Percentiles rank a stretch among this genome's conserved stretches.
Evolutionary conservation across 306 rosid species (phyloP).

Genomic region (Albizia julibrissin): DNA sequence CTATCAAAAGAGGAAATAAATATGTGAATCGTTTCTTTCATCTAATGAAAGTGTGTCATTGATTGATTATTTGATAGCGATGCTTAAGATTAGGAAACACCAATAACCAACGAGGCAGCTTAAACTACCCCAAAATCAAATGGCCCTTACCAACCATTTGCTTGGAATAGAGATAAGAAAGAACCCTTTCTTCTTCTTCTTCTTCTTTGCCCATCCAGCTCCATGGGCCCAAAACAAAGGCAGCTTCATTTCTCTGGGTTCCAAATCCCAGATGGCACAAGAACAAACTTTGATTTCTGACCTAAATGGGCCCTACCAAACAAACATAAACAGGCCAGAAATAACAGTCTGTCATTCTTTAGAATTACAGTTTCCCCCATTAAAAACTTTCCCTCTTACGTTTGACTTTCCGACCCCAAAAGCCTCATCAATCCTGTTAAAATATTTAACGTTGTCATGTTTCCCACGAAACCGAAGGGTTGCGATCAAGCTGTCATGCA

Average conservation of each 20-base stretch:
- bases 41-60: not conserved
- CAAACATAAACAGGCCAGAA: not conserved
- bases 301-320: not conserved
- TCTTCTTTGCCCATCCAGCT: too few relatives aligned
- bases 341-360: constrained; percentile 44
- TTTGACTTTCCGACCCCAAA: not conserved
- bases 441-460: constrained; percentile 2
- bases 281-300: constrained; percentile 7
- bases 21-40: not conserved
- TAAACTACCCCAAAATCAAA: constrained; percentile 12
- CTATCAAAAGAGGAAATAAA: not conserved
- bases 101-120: constrained; percentile 27
- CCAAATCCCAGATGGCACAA: not conserved
- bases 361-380: constrained; percentile 29
- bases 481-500: constrained; percentile 38
- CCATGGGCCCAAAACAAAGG: not conserved
- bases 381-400: not conserved
- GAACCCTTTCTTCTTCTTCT: not conserved
- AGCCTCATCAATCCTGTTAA: not conserved
- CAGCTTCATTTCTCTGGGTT: not conserved
- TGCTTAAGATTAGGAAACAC: not conserved
- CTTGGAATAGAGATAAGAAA: not conserved
- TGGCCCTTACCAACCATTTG: constrained; percentile 2
- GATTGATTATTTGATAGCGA: not conserved
- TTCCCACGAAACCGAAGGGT: constrained; percentile 7